phyloP scores from a whole-genome alignment of 768 basidiomycete genomes.

The Rhizopogon vinicolor region DNA sequence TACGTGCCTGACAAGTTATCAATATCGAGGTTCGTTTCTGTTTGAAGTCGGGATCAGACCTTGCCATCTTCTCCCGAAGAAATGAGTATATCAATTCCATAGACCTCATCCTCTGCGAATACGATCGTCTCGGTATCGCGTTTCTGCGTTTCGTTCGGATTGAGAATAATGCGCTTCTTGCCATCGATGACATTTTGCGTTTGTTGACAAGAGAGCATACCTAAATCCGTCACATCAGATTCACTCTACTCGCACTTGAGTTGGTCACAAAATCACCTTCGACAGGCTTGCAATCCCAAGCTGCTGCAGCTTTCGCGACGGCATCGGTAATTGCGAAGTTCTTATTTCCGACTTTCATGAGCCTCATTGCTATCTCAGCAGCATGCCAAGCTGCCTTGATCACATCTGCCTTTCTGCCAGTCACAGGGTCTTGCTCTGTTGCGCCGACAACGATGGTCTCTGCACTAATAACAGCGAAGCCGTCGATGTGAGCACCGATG shows the following conservation, averaged over 20 bases:
- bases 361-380: constrained; percentile 87
- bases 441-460: constrained; percentile 92
- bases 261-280: constrained; percentile 56
- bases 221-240: constrained; percentile 30
- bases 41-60: constrained; percentile 34
- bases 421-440: constrained; percentile 65
- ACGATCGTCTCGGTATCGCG: constrained; percentile 80
- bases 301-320: constrained; percentile 64
- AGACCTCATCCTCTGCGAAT: constrained; percentile 93
- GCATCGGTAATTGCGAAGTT: constrained; percentile 94
- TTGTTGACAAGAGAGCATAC: constrained; percentile 95
- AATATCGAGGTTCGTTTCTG: background rate
- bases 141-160: constrained; percentile 81
- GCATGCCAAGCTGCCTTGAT: constrained; percentile 93
- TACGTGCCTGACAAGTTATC: constrained; percentile 61
- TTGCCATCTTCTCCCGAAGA: constrained; percentile 89
- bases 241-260: background rate
- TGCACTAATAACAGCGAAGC: constrained; percentile 89
- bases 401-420: constrained; percentile 85
- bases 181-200: constrained; percentile 93
- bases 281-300: constrained; percentile 87
- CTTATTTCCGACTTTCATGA: constrained; percentile 88
- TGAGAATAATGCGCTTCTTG: constrained; percentile 91
- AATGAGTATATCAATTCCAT: constrained; percentile 89
- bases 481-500: constrained; percentile 96